Evolutionary conservation across 192 early-diverging fungal genomes (phyloP).

Genomic region (Umbelopsis isabellina): DNA sequence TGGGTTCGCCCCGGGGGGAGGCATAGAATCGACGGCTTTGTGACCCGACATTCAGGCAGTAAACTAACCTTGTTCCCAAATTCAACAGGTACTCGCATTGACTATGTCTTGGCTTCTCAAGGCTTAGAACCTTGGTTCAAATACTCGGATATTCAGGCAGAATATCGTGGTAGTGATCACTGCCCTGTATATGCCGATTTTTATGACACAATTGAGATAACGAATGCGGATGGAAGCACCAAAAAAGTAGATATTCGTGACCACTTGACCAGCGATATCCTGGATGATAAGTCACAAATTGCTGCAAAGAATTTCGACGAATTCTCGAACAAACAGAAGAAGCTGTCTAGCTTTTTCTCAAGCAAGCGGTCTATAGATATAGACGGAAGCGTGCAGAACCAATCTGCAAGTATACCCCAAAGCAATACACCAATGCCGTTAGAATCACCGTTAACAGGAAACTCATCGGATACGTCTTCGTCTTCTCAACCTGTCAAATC

Average conservation of each 20-base stretch:
- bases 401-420: too few relatives aligned
- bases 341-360: constrained; percentile 25
- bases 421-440: too few relatives aligned
- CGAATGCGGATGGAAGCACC: background rate
- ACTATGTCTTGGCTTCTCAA: constrained; percentile 67
- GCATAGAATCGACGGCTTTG: constrained; percentile 50
- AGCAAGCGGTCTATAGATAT: background rate
- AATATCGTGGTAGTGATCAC: constrained; percentile 79
- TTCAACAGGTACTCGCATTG: constrained; percentile 67
- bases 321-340: constrained; percentile 23
- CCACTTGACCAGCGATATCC: background rate
- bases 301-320: constrained; percentile 19
- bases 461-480: too few relatives aligned
- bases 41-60: background rate
- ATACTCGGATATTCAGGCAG: constrained; percentile 57
- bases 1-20: constrained; percentile 28
- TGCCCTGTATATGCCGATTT: constrained; percentile 68
- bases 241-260: constrained; percentile 4
- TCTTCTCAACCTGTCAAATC: too few relatives aligned
- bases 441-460: too few relatives aligned
- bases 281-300: background rate
- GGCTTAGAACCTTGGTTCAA: constrained; percentile 61
- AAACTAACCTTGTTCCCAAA: background rate
- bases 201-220: constrained; percentile 17
- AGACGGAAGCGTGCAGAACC: background rate